Evolutionary conservation across 2,329 filamentous ascomycete genomes (phyloP).

Genomic region (Teratosphaeriaceae sp.): DNA sequence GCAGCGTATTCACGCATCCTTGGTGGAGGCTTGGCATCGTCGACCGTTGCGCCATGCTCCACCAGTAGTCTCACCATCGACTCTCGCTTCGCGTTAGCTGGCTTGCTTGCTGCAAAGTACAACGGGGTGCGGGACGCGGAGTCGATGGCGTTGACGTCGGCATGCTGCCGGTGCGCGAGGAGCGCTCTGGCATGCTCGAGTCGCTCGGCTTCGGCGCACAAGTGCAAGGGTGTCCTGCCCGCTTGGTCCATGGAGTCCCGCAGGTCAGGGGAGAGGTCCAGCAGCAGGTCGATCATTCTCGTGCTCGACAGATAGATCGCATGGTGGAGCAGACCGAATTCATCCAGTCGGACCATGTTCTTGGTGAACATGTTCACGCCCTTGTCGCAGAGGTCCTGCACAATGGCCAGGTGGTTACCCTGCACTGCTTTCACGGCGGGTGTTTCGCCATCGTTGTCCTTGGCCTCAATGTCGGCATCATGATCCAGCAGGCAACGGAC

Average conservation of each 20-base stretch:
- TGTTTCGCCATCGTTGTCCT: slow-evolving; percentile 14
- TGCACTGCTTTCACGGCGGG: slow-evolving; percentile 15
- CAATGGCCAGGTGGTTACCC: slow-evolving; percentile 10
- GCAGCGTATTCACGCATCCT: slow-evolving; percentile 9
- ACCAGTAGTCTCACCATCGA: slow-evolving; percentile 14
- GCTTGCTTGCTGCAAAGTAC: slow-evolving; percentile 14
- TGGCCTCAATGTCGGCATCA: slow-evolving; percentile 12
- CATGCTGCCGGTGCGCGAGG: slow-evolving; percentile 9
- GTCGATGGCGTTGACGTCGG: slow-evolving; percentile 15
- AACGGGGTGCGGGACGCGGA: slow-evolving; percentile 11
- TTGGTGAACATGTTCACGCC: slow-evolving; percentile 10
- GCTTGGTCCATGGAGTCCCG: slow-evolving; percentile 13
- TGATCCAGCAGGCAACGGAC: slow-evolving; percentile 13
- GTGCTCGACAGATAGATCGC: slow-evolving; percentile 8
- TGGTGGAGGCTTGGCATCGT: slow-evolving; percentile 4
- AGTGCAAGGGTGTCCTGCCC: slow-evolving; percentile 16
- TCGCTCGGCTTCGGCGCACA: slow-evolving; percentile 12
- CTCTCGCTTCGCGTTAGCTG: slow-evolving; percentile 8
- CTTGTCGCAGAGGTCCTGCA: slow-evolving; percentile 10
- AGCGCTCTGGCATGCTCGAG: slow-evolving; percentile 12
- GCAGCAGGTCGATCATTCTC: slow-evolving; percentile 12
- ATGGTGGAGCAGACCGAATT: slow-evolving; percentile 16
- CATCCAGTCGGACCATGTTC: slow-evolving; percentile 10
- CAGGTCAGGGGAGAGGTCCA: slow-evolving; percentile 14
- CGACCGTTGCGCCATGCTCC: slow-evolving; percentile 10